Conservation (phyloP, 139 green algal genomes). For the Auxenochlorella pyrenoidosa region DNA sequence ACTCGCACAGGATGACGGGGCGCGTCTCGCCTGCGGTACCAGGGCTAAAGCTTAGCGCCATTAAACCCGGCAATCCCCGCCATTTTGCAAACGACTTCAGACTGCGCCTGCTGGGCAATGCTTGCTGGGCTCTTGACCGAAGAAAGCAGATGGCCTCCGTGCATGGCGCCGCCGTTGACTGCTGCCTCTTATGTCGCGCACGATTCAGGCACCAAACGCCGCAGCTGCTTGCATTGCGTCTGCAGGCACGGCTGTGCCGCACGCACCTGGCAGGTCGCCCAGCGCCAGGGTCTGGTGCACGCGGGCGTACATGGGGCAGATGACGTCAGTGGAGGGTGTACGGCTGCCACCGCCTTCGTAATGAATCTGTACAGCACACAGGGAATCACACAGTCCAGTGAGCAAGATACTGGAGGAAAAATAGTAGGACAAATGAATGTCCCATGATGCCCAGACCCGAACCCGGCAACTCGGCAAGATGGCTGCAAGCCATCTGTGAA, state of each 20-base stretch:
- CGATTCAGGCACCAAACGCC: no score
- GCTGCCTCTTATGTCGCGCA: no score
- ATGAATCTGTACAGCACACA: constrained; percentile 22
- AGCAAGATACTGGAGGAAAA: background rate
- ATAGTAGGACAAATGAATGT: background rate
- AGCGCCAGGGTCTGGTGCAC: constrained; percentile 59
- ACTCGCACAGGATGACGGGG: constrained; percentile 95
- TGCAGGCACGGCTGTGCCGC: no score
- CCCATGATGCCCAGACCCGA: no score
- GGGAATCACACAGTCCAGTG: background rate
- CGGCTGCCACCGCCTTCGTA: constrained; percentile 86
- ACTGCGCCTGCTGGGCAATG: no score
- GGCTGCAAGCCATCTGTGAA: no score
- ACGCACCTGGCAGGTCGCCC: constrained; percentile 23
- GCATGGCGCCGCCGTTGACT: background rate
- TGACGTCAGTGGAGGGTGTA: constrained; percentile 90
- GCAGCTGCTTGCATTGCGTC: no score
- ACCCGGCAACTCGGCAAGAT: no score
- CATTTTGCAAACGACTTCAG: background rate
- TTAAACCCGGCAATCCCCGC: no score
- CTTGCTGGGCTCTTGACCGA: no score
- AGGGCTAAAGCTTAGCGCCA: no score
- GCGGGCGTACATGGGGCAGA: constrained; percentile 97
- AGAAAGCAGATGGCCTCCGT: no score
- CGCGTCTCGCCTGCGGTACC: constrained; percentile 8